Percentiles rank a stretch among this genome's conserved stretches.
Conservation (phyloP, 148 eudicot genomes). For the Persicaria maculosa region DNA sequence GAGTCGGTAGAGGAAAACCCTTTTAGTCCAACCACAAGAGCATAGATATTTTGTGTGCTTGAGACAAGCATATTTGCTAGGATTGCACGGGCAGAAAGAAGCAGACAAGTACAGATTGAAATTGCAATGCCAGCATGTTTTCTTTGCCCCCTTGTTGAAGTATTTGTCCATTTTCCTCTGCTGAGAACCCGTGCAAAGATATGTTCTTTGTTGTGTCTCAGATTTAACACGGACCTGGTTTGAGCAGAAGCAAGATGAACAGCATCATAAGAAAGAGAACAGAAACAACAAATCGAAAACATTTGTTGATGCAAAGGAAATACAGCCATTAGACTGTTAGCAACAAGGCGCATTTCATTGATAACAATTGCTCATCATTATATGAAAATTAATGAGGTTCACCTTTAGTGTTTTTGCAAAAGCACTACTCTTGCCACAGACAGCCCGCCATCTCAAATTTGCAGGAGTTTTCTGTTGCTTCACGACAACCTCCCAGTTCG, state of each 20-base stretch:
- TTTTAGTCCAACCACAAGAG: slow-evolving; percentile 52
- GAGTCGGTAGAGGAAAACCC: slow-evolving; percentile 42
- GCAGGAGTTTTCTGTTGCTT: slow-evolving; percentile 18
- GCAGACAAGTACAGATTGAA: slow-evolving; percentile 69
- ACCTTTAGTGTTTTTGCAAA: slow-evolving; percentile 56
- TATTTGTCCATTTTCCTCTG: slow-evolving; percentile 39
- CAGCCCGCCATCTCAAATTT: slow-evolving; percentile 38
- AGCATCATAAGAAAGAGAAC: no score
- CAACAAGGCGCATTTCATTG: neutral
- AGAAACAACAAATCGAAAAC: neutral
- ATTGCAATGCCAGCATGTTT: slow-evolving; percentile 50
- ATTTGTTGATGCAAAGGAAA: neutral
- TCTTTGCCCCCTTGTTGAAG: slow-evolving; percentile 31
- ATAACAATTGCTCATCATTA: neutral
- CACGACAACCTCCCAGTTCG: slow-evolving; percentile 36
- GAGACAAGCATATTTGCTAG: slow-evolving; percentile 54
- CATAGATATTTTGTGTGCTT: slow-evolving; percentile 58
- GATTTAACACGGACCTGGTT: slow-evolving; percentile 43
- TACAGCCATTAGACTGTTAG: neutral
- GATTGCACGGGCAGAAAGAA: slow-evolving; percentile 48
- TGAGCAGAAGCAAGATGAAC: slow-evolving; percentile 16
- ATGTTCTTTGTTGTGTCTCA: slow-evolving; percentile 41
- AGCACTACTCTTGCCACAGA: slow-evolving; percentile 47
- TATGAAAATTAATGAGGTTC: slow-evolving; percentile 14
- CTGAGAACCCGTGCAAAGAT: slow-evolving; percentile 39